phyloP scores from a whole-genome alignment of 352 stramenopile genomes.

The Saprolegnia diclina region DNA sequence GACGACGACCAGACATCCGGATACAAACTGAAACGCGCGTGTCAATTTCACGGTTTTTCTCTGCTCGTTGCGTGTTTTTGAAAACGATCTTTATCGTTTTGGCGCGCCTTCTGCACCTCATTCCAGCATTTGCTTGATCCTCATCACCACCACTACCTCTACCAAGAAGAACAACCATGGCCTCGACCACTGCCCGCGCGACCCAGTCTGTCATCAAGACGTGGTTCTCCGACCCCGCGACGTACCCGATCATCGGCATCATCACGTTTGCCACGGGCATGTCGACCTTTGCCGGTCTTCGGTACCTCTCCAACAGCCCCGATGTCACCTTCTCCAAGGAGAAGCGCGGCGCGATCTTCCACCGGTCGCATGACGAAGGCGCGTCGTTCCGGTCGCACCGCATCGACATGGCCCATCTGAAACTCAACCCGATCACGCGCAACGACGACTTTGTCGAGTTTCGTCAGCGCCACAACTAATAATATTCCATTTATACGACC shows the following conservation, averaged over 20 bases:
- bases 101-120: no score
- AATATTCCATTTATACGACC: no score
- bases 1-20: no score
- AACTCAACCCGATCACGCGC: constrained; percentile 9
- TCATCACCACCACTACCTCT: not conserved
- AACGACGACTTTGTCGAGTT: not conserved
- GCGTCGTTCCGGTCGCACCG: constrained; percentile 1
- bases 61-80: no score
- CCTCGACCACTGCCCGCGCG: not conserved
- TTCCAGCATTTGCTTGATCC: not conserved
- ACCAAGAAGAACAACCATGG: not conserved
- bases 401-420: not conserved
- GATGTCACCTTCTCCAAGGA: constrained; percentile 3
- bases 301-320: not conserved
- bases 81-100: no score
- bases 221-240: constrained; percentile 1
- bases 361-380: not conserved
- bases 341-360: not conserved
- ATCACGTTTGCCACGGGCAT: not conserved
- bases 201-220: not conserved
- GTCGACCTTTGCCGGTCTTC: not conserved
- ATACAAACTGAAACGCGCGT: no score
- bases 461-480: no score
- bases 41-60: no score
- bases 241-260: constrained; percentile 15